Conservation (phyloP, 2,329 filamentous ascomycete species). For the Sarocladium kiliense region DNA sequence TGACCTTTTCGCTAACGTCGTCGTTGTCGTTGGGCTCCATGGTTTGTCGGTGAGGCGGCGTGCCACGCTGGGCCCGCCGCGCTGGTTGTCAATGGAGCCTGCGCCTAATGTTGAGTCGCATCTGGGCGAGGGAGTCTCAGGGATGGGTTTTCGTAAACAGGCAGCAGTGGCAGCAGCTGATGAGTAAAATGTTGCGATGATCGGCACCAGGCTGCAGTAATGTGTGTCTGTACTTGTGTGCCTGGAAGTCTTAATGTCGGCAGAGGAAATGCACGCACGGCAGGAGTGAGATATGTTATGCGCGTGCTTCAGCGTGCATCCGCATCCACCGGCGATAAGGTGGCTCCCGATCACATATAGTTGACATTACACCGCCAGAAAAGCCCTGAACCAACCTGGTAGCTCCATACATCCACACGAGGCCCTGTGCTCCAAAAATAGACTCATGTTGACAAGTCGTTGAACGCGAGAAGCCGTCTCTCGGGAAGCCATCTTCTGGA, state of each 20-base stretch:
- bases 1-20: background rate
- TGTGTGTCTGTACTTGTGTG: no score
- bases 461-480: no score
- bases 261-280: background rate
- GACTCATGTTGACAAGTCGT: no score
- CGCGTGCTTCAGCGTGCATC: background rate
- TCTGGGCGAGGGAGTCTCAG: background rate
- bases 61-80: constrained; percentile 7
- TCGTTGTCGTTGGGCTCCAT: background rate
- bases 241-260: background rate
- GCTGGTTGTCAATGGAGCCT: constrained; percentile 9
- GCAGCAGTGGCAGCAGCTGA: background rate
- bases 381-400: no score
- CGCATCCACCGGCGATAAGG: background rate
- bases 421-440: no score
- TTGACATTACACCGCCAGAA: no score
- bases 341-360: background rate
- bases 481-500: no score
- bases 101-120: constrained; percentile 4
- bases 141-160: background rate
- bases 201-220: background rate
- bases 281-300: background rate
- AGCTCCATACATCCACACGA: no score
- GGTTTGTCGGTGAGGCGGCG: constrained; percentile 8
- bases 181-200: background rate